phyloP scores from a whole-genome alignment of 164 flowering plant genomes.

The Saururus chinensis region DNA sequence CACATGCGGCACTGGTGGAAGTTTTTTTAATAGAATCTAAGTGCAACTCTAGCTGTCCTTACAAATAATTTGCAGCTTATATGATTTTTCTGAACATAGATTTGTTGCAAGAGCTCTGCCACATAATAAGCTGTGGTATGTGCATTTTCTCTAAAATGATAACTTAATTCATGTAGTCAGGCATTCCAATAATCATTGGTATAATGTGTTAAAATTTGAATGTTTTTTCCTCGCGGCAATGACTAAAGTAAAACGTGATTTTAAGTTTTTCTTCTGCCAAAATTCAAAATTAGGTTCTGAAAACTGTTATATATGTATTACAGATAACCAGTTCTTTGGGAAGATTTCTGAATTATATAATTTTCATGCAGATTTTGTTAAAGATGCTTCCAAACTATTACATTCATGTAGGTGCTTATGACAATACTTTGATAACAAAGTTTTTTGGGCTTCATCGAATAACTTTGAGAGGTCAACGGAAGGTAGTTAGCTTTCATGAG shows the following conservation, averaged over 20 bases:
- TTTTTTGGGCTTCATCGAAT: conserved; percentile 89
- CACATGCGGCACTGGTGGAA: no score
- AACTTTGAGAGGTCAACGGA: conserved; percentile 38
- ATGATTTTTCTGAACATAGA: no score
- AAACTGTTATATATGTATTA: neutral
- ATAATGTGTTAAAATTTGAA: no score
- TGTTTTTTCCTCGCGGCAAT: no score
- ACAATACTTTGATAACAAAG: conserved; percentile 90
- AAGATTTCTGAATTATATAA: neutral
- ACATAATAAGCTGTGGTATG: no score
- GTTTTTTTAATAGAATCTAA: no score
- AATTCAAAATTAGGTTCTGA: neutral
- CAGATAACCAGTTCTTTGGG: neutral
- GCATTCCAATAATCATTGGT: no score
- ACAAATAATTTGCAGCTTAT: no score
- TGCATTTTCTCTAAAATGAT: no score
- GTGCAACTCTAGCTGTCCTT: no score
- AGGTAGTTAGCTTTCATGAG: conserved; percentile 33
- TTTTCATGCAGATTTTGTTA: conserved; percentile 42
- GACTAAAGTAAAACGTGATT: neutral
- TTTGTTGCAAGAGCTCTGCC: no score
- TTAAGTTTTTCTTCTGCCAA: neutral
- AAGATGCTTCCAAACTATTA: conserved; percentile 83
- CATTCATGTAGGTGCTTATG: conserved; percentile 57
- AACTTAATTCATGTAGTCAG: no score